Percentiles rank a stretch among this genome's conserved stretches.
Conservation (phyloP, 1,284 basidiomycete species). For the Chalciporus sp. region DNA sequence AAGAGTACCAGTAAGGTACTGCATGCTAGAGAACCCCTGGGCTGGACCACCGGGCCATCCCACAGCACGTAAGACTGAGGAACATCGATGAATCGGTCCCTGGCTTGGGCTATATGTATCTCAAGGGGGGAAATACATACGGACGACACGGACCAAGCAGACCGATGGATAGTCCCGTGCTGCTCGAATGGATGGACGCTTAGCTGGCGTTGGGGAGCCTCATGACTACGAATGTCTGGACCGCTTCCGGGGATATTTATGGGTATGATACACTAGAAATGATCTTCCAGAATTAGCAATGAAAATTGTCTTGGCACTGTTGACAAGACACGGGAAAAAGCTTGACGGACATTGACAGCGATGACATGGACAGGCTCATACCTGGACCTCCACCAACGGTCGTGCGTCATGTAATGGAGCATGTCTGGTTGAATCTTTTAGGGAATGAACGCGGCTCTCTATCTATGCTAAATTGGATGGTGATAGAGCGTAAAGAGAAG, state of each 20-base stretch:
- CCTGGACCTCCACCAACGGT: background rate
- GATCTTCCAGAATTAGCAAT: no score
- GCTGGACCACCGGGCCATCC: background rate
- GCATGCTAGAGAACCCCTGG: background rate
- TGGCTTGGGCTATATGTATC: background rate
- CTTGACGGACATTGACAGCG: no score
- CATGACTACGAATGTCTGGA: background rate
- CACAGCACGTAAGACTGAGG: background rate
- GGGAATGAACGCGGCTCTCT: background rate
- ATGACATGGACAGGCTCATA: background rate
- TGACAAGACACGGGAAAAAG: background rate
- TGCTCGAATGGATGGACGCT: no score
- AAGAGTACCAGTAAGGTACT: background rate
- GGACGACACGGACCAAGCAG: background rate
- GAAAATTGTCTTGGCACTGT: background rate
- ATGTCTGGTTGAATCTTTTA: background rate
- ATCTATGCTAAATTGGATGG: background rate
- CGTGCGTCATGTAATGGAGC: background rate
- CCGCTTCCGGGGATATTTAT: background rate
- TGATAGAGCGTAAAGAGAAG: conserved; percentile 1
- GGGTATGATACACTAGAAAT: background rate
- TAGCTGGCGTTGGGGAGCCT: no score
- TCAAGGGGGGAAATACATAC: background rate
- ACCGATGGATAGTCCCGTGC: no score
- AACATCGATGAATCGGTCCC: background rate